Conservation (phyloP, 441 rosid genomes). For the Adansonia rubrostipa region DNA sequence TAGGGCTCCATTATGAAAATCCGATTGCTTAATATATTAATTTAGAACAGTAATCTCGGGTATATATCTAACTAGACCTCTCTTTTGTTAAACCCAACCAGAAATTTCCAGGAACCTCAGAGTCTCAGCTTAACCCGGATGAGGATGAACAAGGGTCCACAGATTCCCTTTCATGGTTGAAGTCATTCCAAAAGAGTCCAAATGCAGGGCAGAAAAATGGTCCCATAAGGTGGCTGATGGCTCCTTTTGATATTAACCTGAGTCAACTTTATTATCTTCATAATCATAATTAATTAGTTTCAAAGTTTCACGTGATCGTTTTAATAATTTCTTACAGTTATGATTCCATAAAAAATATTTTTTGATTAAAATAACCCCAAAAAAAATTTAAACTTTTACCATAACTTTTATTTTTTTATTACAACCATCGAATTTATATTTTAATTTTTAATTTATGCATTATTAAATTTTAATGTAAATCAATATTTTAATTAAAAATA, state of each 20-base stretch:
- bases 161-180: background rate
- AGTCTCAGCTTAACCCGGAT: background rate
- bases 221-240: background rate
- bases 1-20: background rate
- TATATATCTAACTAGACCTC: background rate
- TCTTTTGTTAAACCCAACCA: no score
- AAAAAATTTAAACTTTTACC: no score
- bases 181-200: background rate
- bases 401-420: no score
- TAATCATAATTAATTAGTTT: background rate
- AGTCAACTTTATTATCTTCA: background rate
- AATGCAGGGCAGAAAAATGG: background rate
- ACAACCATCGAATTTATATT: background rate
- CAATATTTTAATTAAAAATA: background rate
- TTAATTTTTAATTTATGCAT: no score
- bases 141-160: no score
- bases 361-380: background rate
- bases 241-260: background rate
- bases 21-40: background rate
- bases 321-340: background rate
- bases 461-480: background rate
- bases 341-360: background rate
- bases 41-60: background rate
- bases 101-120: background rate
- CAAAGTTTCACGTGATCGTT: background rate